Base-by-base conservation (phyloP, 73 alveolate species). In the Breviolum minutum region DNA sequence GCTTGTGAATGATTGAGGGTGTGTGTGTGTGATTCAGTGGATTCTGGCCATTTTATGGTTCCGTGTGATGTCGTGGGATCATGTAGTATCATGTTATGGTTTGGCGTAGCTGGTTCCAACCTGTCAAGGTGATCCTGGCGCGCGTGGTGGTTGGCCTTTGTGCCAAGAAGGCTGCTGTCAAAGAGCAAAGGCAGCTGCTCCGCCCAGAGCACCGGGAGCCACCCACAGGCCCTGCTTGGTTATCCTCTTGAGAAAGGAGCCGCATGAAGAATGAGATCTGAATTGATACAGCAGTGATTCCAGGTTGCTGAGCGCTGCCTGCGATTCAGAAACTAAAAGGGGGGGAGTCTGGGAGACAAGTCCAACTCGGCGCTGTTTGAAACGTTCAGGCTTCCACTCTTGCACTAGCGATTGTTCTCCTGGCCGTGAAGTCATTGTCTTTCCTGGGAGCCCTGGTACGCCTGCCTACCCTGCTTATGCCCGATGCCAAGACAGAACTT, bases 151-250 rank as follows among this genome's bases (percentile, higher is more conserved):
- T 83, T 70, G 92, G 92, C 63, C 92, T 17, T 54, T 83, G 92
- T 54, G 92, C 92, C 60, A 48, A 6, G 22, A 83, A 83, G 73
- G 48, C 92, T 13, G 70, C 92, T 6, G 63, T 83, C 70, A 83
- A 83, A 22, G 92, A 83, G 70, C 92, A 83, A 20, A 48, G 73
- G 74, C 92, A 83, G 22, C 92, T 83, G 11, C 60, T 83, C 20
- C 92, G 92, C 10, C 92, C 92, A 16, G 92, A 83, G 92, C 92
- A 83, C 92, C 92, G 92, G 4, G 92, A 83, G 63, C 92, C 92
- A 48, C 92, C 92, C 60, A 17, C 92, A 48, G 83, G 83, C 77
- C n/a, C 77, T 22, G 77, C 77, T 14, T 68, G 54, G 54, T 40
- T 40, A 40, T 40, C 54, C 54, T 40, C 54, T 40, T 40, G 54